Evolutionary conservation across 139 green algal species (phyloP).

Genomic region (Tetradesmus obliquus): DNA sequence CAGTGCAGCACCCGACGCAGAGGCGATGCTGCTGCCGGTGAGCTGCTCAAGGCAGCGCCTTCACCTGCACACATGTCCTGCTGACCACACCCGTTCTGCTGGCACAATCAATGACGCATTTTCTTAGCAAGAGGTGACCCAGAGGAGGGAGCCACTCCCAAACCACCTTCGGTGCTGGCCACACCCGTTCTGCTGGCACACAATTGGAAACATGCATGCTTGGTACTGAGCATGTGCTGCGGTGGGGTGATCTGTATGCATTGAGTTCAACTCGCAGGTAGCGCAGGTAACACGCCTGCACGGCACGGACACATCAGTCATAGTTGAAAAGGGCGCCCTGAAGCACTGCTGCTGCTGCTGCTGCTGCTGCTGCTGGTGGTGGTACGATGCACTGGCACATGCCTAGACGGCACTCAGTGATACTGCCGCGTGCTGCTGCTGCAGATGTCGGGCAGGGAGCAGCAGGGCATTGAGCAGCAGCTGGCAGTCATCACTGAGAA

Average conservation of each 20-base stretch:
- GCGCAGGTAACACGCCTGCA: too few species aligned
- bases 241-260: too few species aligned
- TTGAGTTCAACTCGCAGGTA: too few species aligned
- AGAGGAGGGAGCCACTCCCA: too few species aligned
- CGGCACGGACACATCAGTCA: too few species aligned
- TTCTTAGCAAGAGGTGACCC: too few species aligned
- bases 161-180: not conserved
- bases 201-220: not conserved
- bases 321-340: too few species aligned
- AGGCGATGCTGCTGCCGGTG: slow-evolving; percentile 1
- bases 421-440: not conserved
- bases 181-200: too few species aligned
- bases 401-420: not conserved
- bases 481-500: slow-evolving; percentile 5
- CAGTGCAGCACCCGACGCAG: not conserved
- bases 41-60: not conserved
- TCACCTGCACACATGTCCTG: too few species aligned
- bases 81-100: not conserved
- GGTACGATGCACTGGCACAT: not conserved
- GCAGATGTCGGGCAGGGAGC: slow-evolving; percentile 16
- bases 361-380: not conserved
- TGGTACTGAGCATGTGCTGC: not conserved
- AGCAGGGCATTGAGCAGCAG: slow-evolving; percentile 5
- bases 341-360: not conserved
- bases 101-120: not conserved